A percentile compares a stretch with the other conserved stretches of the same genome.
Evolutionary conservation across 1,284 basidiomycete genomes (phyloP).

Genomic region (Ganoderma sinense): DNA sequence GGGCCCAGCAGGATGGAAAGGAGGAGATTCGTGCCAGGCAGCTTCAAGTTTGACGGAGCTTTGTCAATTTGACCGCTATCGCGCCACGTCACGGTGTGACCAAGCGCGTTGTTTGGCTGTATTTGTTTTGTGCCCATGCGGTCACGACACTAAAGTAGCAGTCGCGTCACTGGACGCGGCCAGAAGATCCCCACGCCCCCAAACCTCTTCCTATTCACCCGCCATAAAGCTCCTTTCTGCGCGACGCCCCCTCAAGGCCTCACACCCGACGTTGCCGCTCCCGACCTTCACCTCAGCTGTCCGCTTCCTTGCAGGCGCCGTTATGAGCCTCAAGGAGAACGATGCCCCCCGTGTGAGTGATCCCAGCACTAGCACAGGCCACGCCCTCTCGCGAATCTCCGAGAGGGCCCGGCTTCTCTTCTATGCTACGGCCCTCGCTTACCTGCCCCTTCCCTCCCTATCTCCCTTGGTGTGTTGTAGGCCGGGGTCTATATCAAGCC

Average conservation of each 20-base stretch:
- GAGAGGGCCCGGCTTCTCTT: slow-evolving; percentile 9
- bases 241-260: slow-evolving; percentile 7
- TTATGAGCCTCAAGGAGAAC: slow-evolving; percentile 43
- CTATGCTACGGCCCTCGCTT: slow-evolving; percentile 11
- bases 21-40: neutral
- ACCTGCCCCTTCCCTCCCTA: slow-evolving; percentile 15
- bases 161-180: slow-evolving; percentile 18
- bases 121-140: slow-evolving; percentile 15
- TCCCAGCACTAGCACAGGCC: neutral
- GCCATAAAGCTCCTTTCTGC: neutral
- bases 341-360: slow-evolving; percentile 15
- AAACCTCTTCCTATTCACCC: neutral
- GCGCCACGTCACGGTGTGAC: slow-evolving; percentile 30
- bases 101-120: slow-evolving; percentile 26
- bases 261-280: slow-evolving; percentile 1
- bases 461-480: slow-evolving; percentile 21
- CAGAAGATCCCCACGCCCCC: slow-evolving; percentile 8
- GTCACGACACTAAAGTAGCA: slow-evolving; percentile 16
- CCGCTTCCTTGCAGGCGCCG: slow-evolving; percentile 9
- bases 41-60: too few relatives aligned
- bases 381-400: slow-evolving; percentile 9
- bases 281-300: slow-evolving; percentile 3
- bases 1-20: too few relatives aligned
- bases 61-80: neutral
- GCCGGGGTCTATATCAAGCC: slow-evolving; percentile 44